Percentiles rank a stretch among this genome's conserved stretches.
phyloP scores from a whole-genome alignment of 176 grass and related monocot genomes.

The Guadua angustifolia region DNA sequence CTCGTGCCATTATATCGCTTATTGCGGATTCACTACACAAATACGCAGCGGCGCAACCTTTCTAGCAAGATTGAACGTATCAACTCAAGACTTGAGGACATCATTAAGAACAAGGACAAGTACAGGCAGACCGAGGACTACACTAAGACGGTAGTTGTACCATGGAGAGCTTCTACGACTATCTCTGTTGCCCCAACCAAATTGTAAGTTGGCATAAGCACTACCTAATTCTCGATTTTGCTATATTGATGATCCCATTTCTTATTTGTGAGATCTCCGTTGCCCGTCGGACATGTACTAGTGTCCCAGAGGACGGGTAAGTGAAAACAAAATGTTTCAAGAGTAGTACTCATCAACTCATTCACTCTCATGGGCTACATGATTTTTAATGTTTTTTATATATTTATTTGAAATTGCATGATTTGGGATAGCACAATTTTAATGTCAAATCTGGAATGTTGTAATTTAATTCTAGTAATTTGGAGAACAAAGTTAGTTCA shows the following conservation, averaged over 20 bases:
- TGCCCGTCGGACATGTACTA: neutral
- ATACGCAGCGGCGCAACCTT: slow-evolving; percentile 1
- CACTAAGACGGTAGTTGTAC: neutral
- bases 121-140: slow-evolving; percentile 20
- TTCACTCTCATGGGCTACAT: too few relatives aligned
- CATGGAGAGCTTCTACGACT: slow-evolving; percentile 32
- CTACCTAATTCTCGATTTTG: neutral
- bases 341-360: neutral
- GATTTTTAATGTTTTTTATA: too few relatives aligned
- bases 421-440: too few relatives aligned
- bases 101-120: slow-evolving; percentile 34
- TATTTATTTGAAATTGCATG: too few relatives aligned
- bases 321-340: neutral
- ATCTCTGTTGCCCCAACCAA: slow-evolving; percentile 38
- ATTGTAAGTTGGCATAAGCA: neutral
- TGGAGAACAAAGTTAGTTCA: too few relatives aligned
- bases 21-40: slow-evolving; percentile 23
- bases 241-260: neutral
- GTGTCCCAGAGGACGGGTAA: neutral
- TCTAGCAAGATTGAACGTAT: slow-evolving; percentile 32
- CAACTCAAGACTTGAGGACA: slow-evolving; percentile 37
- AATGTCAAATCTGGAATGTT: too few relatives aligned
- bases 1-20: slow-evolving; percentile 1
- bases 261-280: neutral
- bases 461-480: too few relatives aligned